phyloP scores from a whole-genome alignment of 2,329 filamentous ascomycete genomes.

The Fusarium concolor region DNA sequence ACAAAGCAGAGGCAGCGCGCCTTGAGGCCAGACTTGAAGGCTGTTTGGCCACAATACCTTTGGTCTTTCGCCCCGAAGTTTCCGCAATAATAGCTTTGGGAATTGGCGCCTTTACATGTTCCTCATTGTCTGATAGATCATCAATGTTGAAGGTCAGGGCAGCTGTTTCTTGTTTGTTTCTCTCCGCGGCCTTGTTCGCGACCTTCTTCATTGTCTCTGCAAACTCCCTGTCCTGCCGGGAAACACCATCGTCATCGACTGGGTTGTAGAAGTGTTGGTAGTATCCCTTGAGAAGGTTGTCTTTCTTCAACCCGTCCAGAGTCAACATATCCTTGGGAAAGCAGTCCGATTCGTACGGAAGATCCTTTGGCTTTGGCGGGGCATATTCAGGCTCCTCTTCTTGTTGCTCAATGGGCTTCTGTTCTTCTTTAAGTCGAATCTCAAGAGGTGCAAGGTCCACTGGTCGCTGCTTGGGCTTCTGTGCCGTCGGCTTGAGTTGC shows the following conservation, averaged over 20 bases:
- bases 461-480: constrained; percentile 69
- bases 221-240: constrained; percentile 70
- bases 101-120: constrained; percentile 8
- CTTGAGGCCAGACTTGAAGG: constrained; percentile 56
- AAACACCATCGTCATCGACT: constrained; percentile 75
- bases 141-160: constrained; percentile 69
- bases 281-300: constrained; percentile 71
- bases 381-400: constrained; percentile 88
- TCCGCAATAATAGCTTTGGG: constrained; percentile 6
- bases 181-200: constrained; percentile 70
- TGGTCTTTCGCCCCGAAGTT: constrained; percentile 9
- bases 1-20: constrained; percentile 65
- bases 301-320: constrained; percentile 67
- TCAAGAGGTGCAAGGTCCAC: constrained; percentile 67
- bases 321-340: constrained; percentile 69
- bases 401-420: constrained; percentile 50
- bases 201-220: constrained; percentile 64
- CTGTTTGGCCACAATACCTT: constrained; percentile 31
- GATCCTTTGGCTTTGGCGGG: constrained; percentile 76
- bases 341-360: constrained; percentile 76
- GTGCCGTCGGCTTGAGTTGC: constrained; percentile 68
- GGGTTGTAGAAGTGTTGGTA: constrained; percentile 70
- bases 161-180: constrained; percentile 74
- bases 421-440: constrained; percentile 70
- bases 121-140: constrained; percentile 58